Conservation (phyloP, 2,329 filamentous ascomycete genomes). For the Phyllosticta citribraziliensis region DNA sequence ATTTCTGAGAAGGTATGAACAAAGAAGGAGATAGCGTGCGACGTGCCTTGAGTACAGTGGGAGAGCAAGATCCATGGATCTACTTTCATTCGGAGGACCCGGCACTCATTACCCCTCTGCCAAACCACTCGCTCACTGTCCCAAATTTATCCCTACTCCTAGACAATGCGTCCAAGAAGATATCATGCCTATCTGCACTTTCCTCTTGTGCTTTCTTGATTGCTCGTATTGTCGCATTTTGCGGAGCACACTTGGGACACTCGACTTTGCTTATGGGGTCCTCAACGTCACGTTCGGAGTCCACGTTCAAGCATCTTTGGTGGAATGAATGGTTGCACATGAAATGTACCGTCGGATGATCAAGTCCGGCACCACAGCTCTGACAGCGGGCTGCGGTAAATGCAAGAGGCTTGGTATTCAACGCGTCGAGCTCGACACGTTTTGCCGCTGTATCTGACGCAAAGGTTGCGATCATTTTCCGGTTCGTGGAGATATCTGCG, state of each 20-base stretch:
- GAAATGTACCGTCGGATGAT: constrained; percentile 89
- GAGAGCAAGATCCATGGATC: background rate
- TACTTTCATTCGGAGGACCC: background rate
- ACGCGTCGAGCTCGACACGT: constrained; percentile 64
- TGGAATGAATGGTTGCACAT: constrained; percentile 97
- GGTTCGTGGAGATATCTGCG: constrained; percentile 75
- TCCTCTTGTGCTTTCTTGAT: constrained; percentile 81
- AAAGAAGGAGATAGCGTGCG: background rate
- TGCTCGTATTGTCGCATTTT: constrained; percentile 80
- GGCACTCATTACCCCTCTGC: constrained; percentile 69
- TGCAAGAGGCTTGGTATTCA: constrained; percentile 70
- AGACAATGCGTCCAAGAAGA: constrained; percentile 74
- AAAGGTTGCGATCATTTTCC: constrained; percentile 72
- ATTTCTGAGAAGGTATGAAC: background rate
- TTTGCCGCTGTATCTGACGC: constrained; percentile 74
- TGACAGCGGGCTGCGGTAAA: constrained; percentile 88
- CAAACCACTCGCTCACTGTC: constrained; percentile 93
- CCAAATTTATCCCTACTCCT: constrained; percentile 74
- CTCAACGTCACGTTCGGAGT: constrained; percentile 43
- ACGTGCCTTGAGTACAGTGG: background rate
- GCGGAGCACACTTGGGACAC: constrained; percentile 74
- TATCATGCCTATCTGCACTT: constrained; percentile 73
- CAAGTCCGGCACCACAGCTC: constrained; percentile 66
- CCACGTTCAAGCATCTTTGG: constrained; percentile 68
- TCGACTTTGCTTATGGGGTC: constrained; percentile 52